Percentiles rank a stretch among this genome's conserved stretches.
Conservation (phyloP, 2,329 filamentous ascomycete genomes). For the Fusarium scirpi region DNA sequence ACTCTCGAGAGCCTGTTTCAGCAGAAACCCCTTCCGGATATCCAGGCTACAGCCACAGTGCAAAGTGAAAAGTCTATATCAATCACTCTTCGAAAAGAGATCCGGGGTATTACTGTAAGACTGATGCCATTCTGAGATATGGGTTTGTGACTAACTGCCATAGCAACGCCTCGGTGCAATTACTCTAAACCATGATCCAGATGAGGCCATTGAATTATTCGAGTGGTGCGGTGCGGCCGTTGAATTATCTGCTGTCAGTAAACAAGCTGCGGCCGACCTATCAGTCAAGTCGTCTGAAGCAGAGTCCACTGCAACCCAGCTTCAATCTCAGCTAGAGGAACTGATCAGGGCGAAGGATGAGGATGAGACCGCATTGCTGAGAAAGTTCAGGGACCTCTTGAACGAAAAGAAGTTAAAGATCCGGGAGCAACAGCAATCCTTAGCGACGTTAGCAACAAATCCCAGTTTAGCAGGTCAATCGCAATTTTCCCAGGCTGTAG, state of each 20-base stretch:
- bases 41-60: constrained; percentile 71
- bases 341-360: constrained; percentile 74
- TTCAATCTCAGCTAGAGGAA: constrained; percentile 74
- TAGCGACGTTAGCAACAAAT: constrained; percentile 62
- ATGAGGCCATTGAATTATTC: constrained; percentile 72
- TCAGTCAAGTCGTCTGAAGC: constrained; percentile 60
- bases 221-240: constrained; percentile 76
- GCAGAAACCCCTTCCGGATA: constrained; percentile 61
- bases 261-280: constrained; percentile 57
- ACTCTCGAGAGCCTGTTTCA: constrained; percentile 70
- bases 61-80: constrained; percentile 64
- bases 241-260: constrained; percentile 59
- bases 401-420: constrained; percentile 88
- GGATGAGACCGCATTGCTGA: constrained; percentile 74
- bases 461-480: constrained; percentile 47
- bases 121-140: constrained; percentile 25
- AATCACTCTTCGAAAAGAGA: constrained; percentile 73
- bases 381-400: constrained; percentile 76
- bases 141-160: constrained; percentile 37
- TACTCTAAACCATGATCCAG: constrained; percentile 64
- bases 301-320: constrained; percentile 66
- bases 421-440: constrained; percentile 74
- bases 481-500: constrained; percentile 42
- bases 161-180: constrained; percentile 79
- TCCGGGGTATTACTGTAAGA: constrained; percentile 75